A percentile compares a stretch with the other conserved stretches of the same genome.
These are phyloP conservation scores for Forsythia viridissima DNA, from an alignment of 257 asterid species.

Conservation along the genomic window DNA sequence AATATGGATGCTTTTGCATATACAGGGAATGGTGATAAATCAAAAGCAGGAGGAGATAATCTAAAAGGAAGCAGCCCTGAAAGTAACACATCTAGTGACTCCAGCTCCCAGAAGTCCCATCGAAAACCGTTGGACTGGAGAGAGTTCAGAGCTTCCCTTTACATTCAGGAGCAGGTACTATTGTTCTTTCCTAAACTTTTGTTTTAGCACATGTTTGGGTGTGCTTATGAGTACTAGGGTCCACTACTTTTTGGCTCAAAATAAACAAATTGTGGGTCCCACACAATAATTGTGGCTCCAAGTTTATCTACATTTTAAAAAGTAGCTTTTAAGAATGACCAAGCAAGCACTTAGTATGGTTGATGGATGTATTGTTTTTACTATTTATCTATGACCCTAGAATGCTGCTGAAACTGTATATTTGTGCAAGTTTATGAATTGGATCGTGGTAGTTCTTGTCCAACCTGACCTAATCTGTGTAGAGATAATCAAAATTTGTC, in stretches of 20 bases:
- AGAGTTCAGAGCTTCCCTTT: slow-evolving; percentile 68
- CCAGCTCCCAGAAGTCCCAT: slow-evolving; percentile 47
- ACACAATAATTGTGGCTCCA: too few species aligned
- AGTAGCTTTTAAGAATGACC: too few species aligned
- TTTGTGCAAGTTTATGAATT: background rate
- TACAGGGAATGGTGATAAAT: slow-evolving; percentile 44
- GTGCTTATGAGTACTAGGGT: too few species aligned
- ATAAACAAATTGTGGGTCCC: too few species aligned
- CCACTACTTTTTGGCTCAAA: too few species aligned
- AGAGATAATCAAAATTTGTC: too few species aligned
- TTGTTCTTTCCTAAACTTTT: slow-evolving; percentile 2
- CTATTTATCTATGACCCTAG: background rate
- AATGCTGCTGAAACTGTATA: background rate
- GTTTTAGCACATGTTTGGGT: too few species aligned
- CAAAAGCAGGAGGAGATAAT: slow-evolving; percentile 63
- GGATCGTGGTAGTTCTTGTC: background rate
- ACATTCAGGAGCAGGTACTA: slow-evolving; percentile 59
- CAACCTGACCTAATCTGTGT: too few species aligned
- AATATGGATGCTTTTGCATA: slow-evolving; percentile 10
- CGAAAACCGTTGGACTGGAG: slow-evolving; percentile 71
- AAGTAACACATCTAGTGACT: slow-evolving; percentile 48
- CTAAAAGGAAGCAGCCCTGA: slow-evolving; percentile 56
- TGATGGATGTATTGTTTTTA: background rate
- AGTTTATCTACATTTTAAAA: too few species aligned
- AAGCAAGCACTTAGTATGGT: background rate